Conservation (phyloP, 352 stramenopile species). For the Globisporangium canariense region DNA sequence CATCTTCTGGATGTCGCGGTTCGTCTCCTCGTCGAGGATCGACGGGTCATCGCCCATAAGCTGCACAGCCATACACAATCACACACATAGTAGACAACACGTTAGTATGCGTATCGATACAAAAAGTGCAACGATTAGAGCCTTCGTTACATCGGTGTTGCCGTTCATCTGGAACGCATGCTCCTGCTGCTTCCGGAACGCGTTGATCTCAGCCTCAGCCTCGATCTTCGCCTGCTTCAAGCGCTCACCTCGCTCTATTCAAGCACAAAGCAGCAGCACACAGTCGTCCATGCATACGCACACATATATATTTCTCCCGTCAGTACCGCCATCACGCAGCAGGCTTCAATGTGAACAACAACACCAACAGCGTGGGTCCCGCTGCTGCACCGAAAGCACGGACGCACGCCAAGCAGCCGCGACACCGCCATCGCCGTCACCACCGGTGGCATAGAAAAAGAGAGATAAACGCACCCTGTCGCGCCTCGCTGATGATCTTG, state of each 20-base stretch:
- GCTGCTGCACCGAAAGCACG: neutral
- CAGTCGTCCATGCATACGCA: neutral
- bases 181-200: conserved; percentile 84
- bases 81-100: neutral
- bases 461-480: conserved; percentile 44
- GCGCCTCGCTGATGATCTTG: conserved; percentile 87
- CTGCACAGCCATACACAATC: conserved; percentile 20
- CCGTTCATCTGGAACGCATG: conserved; percentile 84
- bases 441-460: too few species aligned
- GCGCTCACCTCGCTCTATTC: conserved; percentile 74
- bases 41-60: conserved; percentile 78
- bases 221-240: conserved; percentile 88
- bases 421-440: neutral
- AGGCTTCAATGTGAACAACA: neutral
- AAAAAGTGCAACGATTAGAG: neutral
- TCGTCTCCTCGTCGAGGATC: conserved; percentile 74
- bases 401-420: neutral
- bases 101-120: neutral
- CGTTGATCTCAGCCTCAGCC: conserved; percentile 80
- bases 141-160: conserved; percentile 61
- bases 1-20: conserved; percentile 81
- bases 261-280: neutral
- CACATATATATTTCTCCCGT: neutral
- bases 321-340: neutral
- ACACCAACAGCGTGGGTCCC: neutral